Conservation (phyloP, 805 yeast genomes). For the Ogataea sp. region DNA sequence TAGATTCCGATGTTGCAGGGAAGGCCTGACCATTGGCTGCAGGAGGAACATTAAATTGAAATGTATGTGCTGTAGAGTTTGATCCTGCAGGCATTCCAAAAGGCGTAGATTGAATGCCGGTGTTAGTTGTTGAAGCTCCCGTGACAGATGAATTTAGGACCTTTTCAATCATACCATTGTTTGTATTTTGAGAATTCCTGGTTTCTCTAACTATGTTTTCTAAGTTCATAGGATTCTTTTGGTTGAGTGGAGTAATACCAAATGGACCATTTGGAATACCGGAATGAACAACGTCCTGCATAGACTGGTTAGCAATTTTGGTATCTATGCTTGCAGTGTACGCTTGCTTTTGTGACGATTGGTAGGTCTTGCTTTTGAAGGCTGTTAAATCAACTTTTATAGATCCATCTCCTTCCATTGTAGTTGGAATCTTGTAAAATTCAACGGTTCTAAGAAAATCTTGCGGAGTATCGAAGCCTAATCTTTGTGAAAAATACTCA, state of each 20-base stretch:
- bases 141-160: background rate
- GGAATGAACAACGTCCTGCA: slow-evolving; percentile 30
- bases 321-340: slow-evolving; percentile 34
- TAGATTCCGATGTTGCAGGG: too few relatives aligned
- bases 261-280: slow-evolving; percentile 21
- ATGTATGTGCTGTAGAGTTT: too few relatives aligned
- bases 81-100: too few relatives aligned
- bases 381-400: slow-evolving; percentile 34
- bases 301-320: slow-evolving; percentile 23
- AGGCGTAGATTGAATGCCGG: too few relatives aligned
- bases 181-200: background rate
- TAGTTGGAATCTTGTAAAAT: slow-evolving; percentile 50
- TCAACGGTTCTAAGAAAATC: slow-evolving; percentile 50
- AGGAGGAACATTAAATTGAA: too few relatives aligned
- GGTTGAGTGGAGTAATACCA: background rate
- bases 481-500: slow-evolving; percentile 33
- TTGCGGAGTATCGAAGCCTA: slow-evolving; percentile 61
- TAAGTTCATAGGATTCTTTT: background rate
- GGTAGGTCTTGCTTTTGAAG: slow-evolving; percentile 22
- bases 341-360: slow-evolving; percentile 33
- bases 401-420: slow-evolving; percentile 21
- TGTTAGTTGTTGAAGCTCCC: too few relatives aligned
- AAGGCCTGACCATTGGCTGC: too few relatives aligned
- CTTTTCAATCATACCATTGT: background rate
- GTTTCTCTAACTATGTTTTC: slow-evolving; percentile 1